phyloP scores from a whole-genome alignment of 768 basidiomycete genomes.

The Leccinum subtestaceum region DNA sequence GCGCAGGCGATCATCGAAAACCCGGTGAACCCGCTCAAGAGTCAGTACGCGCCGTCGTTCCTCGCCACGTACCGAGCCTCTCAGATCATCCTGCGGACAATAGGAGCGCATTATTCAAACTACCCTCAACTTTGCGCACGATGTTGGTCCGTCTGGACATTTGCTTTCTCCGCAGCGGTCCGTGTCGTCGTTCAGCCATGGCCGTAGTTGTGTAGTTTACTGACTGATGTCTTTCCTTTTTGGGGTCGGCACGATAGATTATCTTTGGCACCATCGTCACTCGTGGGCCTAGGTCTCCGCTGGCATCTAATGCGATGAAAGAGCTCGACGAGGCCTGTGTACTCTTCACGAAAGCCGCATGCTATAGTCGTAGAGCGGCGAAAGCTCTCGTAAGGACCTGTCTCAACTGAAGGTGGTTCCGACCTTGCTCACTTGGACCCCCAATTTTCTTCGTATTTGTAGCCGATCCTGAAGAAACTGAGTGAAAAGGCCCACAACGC shows the following conservation, averaged over 20 bases:
- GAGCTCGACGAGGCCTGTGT: slow-evolving; percentile 67
- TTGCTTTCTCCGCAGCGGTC: slow-evolving; percentile 54
- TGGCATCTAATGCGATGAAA: slow-evolving; percentile 64
- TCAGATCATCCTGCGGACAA: slow-evolving; percentile 51
- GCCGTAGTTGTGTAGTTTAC: not conserved
- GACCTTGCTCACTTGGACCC: not conserved
- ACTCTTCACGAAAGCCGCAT: slow-evolving; percentile 62
- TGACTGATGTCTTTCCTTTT: slow-evolving; percentile 1
- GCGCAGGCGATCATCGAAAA: slow-evolving; percentile 70
- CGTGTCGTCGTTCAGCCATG: slow-evolving; percentile 10
- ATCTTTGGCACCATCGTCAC: slow-evolving; percentile 81
- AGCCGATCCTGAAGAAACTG: slow-evolving; percentile 58
- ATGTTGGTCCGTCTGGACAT: slow-evolving; percentile 65
- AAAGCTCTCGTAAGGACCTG: slow-evolving; percentile 57
- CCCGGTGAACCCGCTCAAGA: slow-evolving; percentile 63
- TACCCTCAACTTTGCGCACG: slow-evolving; percentile 49
- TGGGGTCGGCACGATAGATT: slow-evolving; percentile 39
- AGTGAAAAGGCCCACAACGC: slow-evolving; percentile 66
- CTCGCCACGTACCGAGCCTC: slow-evolving; percentile 60
- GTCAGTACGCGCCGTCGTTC: slow-evolving; percentile 62
- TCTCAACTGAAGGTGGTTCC: not conserved
- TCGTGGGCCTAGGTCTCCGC: slow-evolving; percentile 62
- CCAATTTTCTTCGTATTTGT: not conserved
- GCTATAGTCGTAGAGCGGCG: slow-evolving; percentile 56
- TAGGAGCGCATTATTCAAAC: slow-evolving; percentile 45